A percentile compares a stretch with the other conserved stretches of the same genome.
Evolutionary conservation across 2,329 filamentous ascomycete genomes (phyloP).

Genomic region (Hansfordia pulvinata): DNA sequence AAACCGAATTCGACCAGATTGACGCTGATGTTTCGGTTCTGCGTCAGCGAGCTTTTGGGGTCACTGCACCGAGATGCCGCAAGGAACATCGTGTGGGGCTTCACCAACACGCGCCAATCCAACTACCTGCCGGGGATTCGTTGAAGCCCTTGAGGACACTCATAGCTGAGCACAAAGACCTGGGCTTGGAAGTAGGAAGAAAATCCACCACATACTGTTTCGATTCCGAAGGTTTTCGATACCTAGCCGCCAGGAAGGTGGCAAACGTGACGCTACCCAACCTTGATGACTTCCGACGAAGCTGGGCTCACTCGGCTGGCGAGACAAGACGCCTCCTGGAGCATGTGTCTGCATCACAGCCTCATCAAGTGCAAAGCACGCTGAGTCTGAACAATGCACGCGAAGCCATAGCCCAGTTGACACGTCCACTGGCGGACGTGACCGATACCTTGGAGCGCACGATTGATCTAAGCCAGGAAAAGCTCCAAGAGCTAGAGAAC

Average conservation of each 20-base stretch:
- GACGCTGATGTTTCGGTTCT: conserved; percentile 23
- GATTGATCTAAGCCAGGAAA: conserved; percentile 15
- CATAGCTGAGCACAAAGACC: conserved; percentile 13
- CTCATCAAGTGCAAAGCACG: conserved; percentile 21
- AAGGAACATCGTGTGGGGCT: conserved; percentile 26
- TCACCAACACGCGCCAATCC: conserved; percentile 25
- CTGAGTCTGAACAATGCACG: conserved; percentile 23
- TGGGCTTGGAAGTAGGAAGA: conserved; percentile 16
- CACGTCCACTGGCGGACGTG: conserved; percentile 22
- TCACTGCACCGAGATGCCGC: conserved; percentile 23
- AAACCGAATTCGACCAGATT: conserved; percentile 24
- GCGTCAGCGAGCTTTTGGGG: conserved; percentile 23
- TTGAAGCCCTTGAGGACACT: conserved; percentile 18
- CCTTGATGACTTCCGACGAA: conserved; percentile 17
- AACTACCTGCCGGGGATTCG: conserved; percentile 26
- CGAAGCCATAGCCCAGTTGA: conserved; percentile 19
- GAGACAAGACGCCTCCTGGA: conserved; percentile 17
- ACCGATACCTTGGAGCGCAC: conserved; percentile 16
- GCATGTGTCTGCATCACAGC: conserved; percentile 13
- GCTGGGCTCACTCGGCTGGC: conserved; percentile 20
- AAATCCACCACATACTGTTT: conserved; percentile 23
- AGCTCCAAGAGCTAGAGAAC: conserved; percentile 13
- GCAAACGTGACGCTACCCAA: conserved; percentile 14
- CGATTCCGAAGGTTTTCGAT: conserved; percentile 29
- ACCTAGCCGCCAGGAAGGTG: conserved; percentile 21